A percentile compares a stretch with the other conserved stretches of the same genome.
These are phyloP conservation scores for Brasilioporus rufonigricans DNA, from an alignment of 768 basidiomycete species.

Conservation along the genomic window DNA sequence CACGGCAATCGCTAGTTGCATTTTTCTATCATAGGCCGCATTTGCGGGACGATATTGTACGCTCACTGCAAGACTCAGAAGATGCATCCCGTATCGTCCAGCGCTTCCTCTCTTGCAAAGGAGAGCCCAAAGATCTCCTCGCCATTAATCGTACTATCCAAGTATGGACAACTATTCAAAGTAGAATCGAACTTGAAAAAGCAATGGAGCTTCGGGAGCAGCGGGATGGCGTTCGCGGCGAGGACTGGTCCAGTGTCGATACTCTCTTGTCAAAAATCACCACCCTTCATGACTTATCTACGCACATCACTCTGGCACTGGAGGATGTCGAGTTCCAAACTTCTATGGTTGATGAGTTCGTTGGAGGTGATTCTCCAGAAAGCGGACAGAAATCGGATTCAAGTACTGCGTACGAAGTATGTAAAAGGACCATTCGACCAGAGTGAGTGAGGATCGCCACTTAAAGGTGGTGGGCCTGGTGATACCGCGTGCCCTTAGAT, in stretches of 20 bases:
- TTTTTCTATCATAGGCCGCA: conserved; percentile 62
- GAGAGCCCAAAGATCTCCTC: conserved; percentile 62
- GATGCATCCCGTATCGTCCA: conserved; percentile 78
- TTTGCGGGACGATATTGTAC: conserved; percentile 62
- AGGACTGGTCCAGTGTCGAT: conserved; percentile 60
- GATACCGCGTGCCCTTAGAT: conserved; percentile 35
- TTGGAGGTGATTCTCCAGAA: conserved; percentile 19
- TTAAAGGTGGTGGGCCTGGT: not conserved
- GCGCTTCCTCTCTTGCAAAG: conserved; percentile 67
- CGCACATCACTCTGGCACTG: conserved; percentile 53
- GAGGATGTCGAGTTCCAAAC: conserved; percentile 26
- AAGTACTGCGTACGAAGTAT: conserved; percentile 29
- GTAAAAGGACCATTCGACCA: conserved; percentile 63
- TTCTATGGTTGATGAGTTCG: conserved; percentile 20
- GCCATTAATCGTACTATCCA: conserved; percentile 61
- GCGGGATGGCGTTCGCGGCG: conserved; percentile 9
- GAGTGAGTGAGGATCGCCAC: conserved; percentile 41
- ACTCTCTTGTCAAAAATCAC: conserved; percentile 51
- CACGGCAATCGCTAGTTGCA: conserved; percentile 74
- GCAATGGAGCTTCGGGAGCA: conserved; percentile 42
- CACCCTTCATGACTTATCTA: conserved; percentile 50
- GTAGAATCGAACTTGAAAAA: conserved; percentile 55
- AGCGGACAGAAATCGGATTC: conserved; percentile 10
- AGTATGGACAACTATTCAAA: conserved; percentile 53
- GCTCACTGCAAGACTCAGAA: conserved; percentile 54